Conservation (phyloP, 306 rosid species). For the Leucaena leucocephala region DNA sequence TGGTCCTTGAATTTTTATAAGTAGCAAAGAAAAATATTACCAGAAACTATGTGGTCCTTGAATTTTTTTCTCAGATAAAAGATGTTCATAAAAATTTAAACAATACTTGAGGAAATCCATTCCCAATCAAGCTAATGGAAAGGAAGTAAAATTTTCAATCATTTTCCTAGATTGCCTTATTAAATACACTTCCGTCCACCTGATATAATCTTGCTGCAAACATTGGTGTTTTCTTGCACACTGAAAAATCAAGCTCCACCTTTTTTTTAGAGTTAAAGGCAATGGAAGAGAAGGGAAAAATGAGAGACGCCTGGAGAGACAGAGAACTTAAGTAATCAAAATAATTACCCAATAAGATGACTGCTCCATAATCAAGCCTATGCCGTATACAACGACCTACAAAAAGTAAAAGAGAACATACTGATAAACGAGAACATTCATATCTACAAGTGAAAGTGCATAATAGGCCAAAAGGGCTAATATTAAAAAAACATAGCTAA, state of each 20-base stretch:
- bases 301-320: not conserved
- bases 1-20: too few species aligned
- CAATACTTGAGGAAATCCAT: constrained; percentile 9
- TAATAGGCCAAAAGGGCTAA: not conserved
- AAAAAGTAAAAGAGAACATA: constrained; percentile 28
- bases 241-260: constrained; percentile 25
- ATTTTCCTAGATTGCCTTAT: not conserved
- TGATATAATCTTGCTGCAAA: constrained; percentile 9
- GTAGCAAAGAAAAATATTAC: not conserved
- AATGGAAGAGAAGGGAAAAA: not conserved
- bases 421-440: not conserved
- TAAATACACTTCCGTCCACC: constrained; percentile 2
- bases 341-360: constrained; percentile 79
- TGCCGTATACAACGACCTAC: constrained; percentile 95
- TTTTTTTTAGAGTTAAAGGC: constrained; percentile 1
- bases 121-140: constrained; percentile 21
- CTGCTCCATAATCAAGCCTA: constrained; percentile 89
- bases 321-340: constrained; percentile 24
- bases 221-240: constrained; percentile 13
- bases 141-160: constrained; percentile 2
- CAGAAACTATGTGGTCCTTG: constrained; percentile 7
- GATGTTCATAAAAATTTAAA: constrained; percentile 29
- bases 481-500: not conserved
- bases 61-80: not conserved
- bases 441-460: not conserved